These are phyloP conservation scores for Heterobasidion occidentale DNA, from an alignment of 1,284 basidiomycete genomes.

Conservation along the genomic window DNA sequence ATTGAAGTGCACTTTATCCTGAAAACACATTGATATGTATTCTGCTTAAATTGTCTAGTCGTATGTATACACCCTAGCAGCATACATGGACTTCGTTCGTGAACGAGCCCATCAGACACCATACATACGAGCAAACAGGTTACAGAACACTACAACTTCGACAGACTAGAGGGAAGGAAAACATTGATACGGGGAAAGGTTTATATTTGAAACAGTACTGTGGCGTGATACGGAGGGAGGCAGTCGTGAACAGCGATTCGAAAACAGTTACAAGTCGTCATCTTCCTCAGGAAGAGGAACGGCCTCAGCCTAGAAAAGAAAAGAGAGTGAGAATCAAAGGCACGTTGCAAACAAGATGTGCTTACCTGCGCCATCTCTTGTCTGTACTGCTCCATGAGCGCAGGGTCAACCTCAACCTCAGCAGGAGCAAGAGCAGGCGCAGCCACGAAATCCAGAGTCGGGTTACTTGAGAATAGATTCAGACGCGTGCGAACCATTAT, in stretches of 20 bases:
- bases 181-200: background rate
- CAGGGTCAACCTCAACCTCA: constrained; percentile 82
- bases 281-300: constrained; percentile 79
- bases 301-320: constrained; percentile 47
- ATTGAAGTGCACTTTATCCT: too few species aligned
- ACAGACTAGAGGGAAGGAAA: background rate
- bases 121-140: background rate
- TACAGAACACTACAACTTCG: background rate
- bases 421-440: constrained; percentile 94
- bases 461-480: constrained; percentile 51
- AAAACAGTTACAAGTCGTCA: constrained; percentile 49
- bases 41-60: too few species aligned
- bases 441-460: constrained; percentile 89
- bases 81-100: too few species aligned
- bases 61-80: too few species aligned
- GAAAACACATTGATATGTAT: too few species aligned
- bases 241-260: constrained; percentile 3
- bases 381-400: constrained; percentile 81
- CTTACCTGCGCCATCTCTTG: constrained; percentile 67
- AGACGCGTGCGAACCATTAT: background rate
- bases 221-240: constrained; percentile 1
- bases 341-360: constrained; percentile 3
- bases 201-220: constrained; percentile 2
- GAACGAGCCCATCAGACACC: background rate
- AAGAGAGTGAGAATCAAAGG: constrained; percentile 2